Percentiles rank a stretch among this genome's conserved stretches.
These are phyloP conservation scores for Candida berthetii DNA, from an alignment of 805 yeast genomes.

Conservation along the genomic window DNA sequence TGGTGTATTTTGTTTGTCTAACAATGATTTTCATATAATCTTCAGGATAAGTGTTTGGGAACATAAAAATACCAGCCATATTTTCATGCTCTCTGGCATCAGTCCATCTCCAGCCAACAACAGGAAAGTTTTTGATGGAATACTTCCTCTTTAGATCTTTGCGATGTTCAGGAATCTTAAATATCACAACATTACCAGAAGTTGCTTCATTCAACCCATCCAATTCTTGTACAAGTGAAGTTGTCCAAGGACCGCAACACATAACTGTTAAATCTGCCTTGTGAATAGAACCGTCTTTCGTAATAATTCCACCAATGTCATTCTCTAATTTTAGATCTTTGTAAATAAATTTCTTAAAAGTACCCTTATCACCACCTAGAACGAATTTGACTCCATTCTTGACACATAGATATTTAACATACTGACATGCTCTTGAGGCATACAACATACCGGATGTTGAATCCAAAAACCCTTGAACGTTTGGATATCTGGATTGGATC, in stretches of 20 bases:
- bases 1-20: constrained; percentile 29
- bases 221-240: constrained; percentile 15
- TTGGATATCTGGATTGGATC: constrained; percentile 6
- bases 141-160: constrained; percentile 26
- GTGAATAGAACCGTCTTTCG: constrained; percentile 21
- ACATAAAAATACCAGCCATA: constrained; percentile 26
- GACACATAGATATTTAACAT: constrained; percentile 20
- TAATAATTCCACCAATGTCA: constrained; percentile 13
- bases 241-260: constrained; percentile 19
- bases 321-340: constrained; percentile 3
- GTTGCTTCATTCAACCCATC: constrained; percentile 31
- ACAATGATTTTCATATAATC: constrained; percentile 29
- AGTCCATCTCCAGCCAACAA: constrained; percentile 27
- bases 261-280: constrained; percentile 11
- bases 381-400: constrained; percentile 27
- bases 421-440: constrained; percentile 27
- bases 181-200: constrained; percentile 27
- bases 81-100: constrained; percentile 23
- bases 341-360: constrained; percentile 18
- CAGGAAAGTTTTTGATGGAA: constrained; percentile 25
- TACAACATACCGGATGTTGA: constrained; percentile 27
- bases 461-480: constrained; percentile 20
- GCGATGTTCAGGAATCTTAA: constrained; percentile 29
- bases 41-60: constrained; percentile 25
- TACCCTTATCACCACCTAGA: constrained; percentile 23